These are phyloP conservation scores for Liquidambar formosana DNA, from an alignment of 164 flowering plant genomes.

Conservation along the genomic window DNA sequence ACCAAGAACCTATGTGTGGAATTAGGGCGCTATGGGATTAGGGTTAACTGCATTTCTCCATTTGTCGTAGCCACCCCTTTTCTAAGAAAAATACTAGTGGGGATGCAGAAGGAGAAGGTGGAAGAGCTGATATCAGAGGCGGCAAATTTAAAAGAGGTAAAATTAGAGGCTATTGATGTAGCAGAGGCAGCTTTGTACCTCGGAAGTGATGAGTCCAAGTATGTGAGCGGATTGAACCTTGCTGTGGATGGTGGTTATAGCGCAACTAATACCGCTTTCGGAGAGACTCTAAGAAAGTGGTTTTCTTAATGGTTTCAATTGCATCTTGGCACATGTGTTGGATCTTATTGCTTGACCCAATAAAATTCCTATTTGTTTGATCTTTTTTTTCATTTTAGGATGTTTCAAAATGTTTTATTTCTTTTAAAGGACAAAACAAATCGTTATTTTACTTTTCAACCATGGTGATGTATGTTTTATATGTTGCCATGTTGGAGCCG, in stretches of 20 bases:
- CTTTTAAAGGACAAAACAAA: no score
- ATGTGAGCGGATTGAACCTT: conserved; percentile 7
- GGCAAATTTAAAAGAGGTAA: no score
- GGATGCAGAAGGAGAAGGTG: not conserved
- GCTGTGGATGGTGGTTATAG: conserved; percentile 9
- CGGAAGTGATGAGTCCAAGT: conserved; percentile 9
- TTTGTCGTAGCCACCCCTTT: conserved; percentile 11
- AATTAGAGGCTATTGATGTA: not conserved
- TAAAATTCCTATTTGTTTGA: no score
- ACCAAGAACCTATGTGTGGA: conserved; percentile 13
- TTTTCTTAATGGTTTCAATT: not conserved
- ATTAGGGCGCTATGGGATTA: conserved; percentile 20
- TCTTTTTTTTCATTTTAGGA: no score
- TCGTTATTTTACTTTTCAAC: no score
- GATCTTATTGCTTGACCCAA: not conserved
- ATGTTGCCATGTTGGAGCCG: no score
- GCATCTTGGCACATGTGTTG: no score
- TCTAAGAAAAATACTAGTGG: not conserved
- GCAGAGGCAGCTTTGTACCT: conserved; percentile 10
- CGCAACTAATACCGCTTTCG: not conserved
- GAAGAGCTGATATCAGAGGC: not conserved
- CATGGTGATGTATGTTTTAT: no score
- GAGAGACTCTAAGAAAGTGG: not conserved
- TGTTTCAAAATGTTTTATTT: no score
- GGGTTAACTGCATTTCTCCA: conserved; percentile 27